Evolutionary conservation across 108 stramenopile species (phyloP), one percentile per base, ranked within the genome.

Genomic region (Thalassiosira profunda): DNA sequence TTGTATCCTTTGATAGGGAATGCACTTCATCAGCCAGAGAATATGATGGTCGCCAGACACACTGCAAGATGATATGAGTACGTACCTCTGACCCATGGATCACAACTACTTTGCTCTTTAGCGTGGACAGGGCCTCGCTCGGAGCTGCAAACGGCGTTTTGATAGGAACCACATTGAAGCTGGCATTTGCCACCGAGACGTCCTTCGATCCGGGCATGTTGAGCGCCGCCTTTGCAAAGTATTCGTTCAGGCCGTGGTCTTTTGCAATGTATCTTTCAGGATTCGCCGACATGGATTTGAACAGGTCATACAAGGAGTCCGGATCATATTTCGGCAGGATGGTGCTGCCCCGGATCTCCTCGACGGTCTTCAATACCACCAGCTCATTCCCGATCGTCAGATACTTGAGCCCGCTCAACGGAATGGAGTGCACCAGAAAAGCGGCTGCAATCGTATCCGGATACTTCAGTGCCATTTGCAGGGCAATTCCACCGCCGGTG

Each of bases 371-470:
- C 35, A 65, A 23, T 18, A 28, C 18, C 24, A 36, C 15, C 30
- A 36, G 36, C 38, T 54, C 63, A n/a, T 52, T 21, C 23, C 6
- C 33, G 5, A 38, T 18, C 5, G n/a, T 62, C 3, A 41, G 11
- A 20, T 17, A 64, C 28, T 29, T 52, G 10, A 56, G 31, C 12
- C 49, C 61, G n/a, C 55, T 0, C 1, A 71, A 20, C 31, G 62
- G 70, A 55, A 71, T 71, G 5, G 70, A 71, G n/a, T 71, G 62
- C 7, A 24, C 28, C 14, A 71, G 67, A 31, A 71, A 71, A n/a
- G 70, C 70, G 23, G 70, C 70, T 11, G 12, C 29, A n/a, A 63
- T 55, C 2, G 17, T 64, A 2, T 71, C 52, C 9, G 70, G 63
- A 42, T 71, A 63, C 14, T 55, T 40, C 12, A 23, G 20, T 4